Percentiles rank a stretch among this genome's conserved stretches.
Evolutionary conservation across 208 protist genomes (phyloP).

Genomic region (Wallacemonas collosoma): DNA sequence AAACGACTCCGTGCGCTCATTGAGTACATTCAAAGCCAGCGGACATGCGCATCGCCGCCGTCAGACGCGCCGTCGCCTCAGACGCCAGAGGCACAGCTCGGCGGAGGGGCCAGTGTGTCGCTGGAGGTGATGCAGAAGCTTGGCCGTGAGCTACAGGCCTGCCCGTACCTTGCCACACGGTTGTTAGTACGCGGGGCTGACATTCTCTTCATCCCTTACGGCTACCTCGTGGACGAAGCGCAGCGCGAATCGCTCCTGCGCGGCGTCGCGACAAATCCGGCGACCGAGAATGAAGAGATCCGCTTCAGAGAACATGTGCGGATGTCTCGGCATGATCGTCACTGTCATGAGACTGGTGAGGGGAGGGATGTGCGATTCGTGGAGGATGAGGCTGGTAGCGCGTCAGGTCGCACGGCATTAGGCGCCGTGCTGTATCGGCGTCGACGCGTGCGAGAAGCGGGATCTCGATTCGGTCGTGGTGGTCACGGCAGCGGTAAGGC

Average conservation of each 20-base stretch:
- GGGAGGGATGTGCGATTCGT: too few species aligned
- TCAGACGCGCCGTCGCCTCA: background rate
- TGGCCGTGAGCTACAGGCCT: slow-evolving; percentile 61
- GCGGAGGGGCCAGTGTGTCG: slow-evolving; percentile 22
- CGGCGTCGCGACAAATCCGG: slow-evolving; percentile 58
- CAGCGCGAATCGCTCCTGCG: slow-evolving; percentile 70
- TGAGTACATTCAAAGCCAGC: slow-evolving; percentile 21
- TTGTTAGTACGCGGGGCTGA: slow-evolving; percentile 68
- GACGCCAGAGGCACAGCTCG: background rate
- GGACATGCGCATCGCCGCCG: background rate
- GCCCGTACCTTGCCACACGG: slow-evolving; percentile 78
- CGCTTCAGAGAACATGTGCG: too few species aligned
- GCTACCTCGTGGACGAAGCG: slow-evolving; percentile 69
- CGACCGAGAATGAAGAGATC: slow-evolving; percentile 37
- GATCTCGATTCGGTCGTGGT: too few species aligned
- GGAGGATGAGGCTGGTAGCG: slow-evolving; percentile 3
- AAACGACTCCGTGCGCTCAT: slow-evolving; percentile 31
- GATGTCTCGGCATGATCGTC: too few species aligned
- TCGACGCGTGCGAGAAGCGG: background rate
- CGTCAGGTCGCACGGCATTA: slow-evolving; percentile 9
- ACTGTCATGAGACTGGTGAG: too few species aligned
- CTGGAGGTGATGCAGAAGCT: slow-evolving; percentile 58
- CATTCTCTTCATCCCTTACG: slow-evolving; percentile 84
- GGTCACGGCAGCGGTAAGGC: too few species aligned
- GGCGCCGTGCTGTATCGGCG: slow-evolving; percentile 32